A percentile compares a stretch with the other conserved stretches of the same genome.
phyloP scores from a whole-genome alignment of 1,139 yeast species.

The Blastobotrys petasosporus region DNA sequence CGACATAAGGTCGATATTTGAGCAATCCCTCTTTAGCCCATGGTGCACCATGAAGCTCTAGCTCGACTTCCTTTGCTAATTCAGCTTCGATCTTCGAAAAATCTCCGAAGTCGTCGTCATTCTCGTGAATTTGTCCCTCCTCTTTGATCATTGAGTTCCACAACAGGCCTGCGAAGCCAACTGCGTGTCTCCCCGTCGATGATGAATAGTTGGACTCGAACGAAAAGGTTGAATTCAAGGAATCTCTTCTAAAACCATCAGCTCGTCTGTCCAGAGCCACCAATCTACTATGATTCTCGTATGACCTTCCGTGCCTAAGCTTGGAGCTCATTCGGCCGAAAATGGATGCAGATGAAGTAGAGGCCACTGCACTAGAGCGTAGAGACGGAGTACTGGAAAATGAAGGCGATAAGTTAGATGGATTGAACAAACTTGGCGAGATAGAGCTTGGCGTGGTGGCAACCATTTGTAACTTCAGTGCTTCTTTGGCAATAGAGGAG shows the following conservation, averaged over 20 bases:
- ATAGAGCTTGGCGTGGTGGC: conserved; percentile 15
- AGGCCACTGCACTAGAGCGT: conserved; percentile 4
- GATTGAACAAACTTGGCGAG: conserved; percentile 13
- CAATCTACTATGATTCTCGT: conserved; percentile 25
- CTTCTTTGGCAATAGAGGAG: conserved; percentile 26
- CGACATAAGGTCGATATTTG: conserved; percentile 42
- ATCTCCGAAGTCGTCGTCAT: conserved; percentile 26
- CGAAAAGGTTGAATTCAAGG: conserved; percentile 29
- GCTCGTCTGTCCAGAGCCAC: conserved; percentile 16
- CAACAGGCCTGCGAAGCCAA: conserved; percentile 34
- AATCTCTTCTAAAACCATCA: conserved; percentile 25
- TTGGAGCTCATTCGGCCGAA: conserved; percentile 24
- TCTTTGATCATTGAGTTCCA: conserved; percentile 32
- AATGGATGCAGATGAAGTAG: conserved; percentile 17
- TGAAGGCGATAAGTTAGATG: conserved; percentile 3
- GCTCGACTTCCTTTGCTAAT: conserved; percentile 45
- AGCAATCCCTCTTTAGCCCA: conserved; percentile 74
- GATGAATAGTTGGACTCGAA: conserved; percentile 23
- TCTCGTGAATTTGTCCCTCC: conserved; percentile 17
- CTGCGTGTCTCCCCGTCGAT: conserved; percentile 28
- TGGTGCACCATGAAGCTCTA: conserved; percentile 68
- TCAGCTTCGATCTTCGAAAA: conserved; percentile 29
- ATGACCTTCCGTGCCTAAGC: conserved; percentile 16
- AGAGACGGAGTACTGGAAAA: conserved; percentile 17
- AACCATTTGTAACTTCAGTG: conserved; percentile 25